Evolutionary conservation across 2,329 filamentous ascomycete genomes (phyloP), one percentile per base, ranked within the genome.

Genomic region (Diplodia corticola): DNA sequence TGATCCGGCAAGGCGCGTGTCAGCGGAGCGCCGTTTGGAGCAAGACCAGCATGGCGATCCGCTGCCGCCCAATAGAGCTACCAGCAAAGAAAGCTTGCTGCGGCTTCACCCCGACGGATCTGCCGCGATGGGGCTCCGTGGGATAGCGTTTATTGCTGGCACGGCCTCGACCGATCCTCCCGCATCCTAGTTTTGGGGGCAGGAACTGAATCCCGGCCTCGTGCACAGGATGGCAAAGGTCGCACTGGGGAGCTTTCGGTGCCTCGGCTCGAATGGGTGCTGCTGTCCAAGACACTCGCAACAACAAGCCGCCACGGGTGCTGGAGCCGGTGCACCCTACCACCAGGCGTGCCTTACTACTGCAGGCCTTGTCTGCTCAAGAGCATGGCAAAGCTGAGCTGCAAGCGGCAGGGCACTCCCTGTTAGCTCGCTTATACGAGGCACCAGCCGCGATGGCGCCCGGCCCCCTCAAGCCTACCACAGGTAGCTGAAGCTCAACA

Each of bases 381-480:
- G 10, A 24, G 9, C 5, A 30, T 12, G 17, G 28, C 26, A 12
- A 49, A 44, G 22, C 40, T 22, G 10, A 49, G 44, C 26, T 61
- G 57, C 57, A 44, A 20, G 40, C 40, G n/a, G 40, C 40, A 22
- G 57, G 35, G 24, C 10, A 13, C 7, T 40, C 22, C 37, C 40
- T 35, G 57, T 61, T 61, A 44, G 57, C 22, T 61, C 57, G 57
- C 57, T 61, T 61, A 50, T 40, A 49, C 40, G 24, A 46, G 35
- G 55, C 40, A 30, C 37, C 28, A 48, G 24, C n/a, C 35, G 37
- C 54, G 15, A 46, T 59, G 54, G 54, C 57, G 40, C 15, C 57
- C 48, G 57, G 40, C 26, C 40, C 57, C 6, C 10, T 24, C 13
- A 7, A 48, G 33, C 13, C 24, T 35, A 44, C 22, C 40, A 13